Conservation (phyloP, 805 yeast genomes). For the Myxozyma neglecta region DNA sequence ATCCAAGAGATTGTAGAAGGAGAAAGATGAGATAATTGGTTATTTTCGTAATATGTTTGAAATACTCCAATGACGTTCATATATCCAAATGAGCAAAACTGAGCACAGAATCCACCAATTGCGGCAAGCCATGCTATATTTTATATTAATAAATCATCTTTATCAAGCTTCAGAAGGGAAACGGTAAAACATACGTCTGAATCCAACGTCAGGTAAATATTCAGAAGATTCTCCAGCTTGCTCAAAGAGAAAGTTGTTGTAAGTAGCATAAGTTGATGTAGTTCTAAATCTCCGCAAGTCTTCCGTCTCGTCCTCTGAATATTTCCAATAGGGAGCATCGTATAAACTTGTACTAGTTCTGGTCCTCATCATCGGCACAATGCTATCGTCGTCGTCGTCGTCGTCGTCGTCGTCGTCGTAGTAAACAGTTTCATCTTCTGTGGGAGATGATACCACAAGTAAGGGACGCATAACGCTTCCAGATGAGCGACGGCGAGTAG, state of each 20-base stretch:
- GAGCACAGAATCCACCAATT: slow-evolving; percentile 58
- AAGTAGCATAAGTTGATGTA: slow-evolving; percentile 20
- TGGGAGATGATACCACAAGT: background rate
- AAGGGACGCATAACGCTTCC: slow-evolving; percentile 12
- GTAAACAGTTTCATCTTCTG: slow-evolving; percentile 3
- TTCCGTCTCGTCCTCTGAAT: slow-evolving; percentile 13
- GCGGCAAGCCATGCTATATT: slow-evolving; percentile 52
- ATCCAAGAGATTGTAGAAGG: slow-evolving; percentile 42
- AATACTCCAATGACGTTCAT: slow-evolving; percentile 36
- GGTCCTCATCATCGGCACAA: slow-evolving; percentile 3
- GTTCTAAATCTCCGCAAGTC: slow-evolving; percentile 18
- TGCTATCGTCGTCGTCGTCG: slow-evolving; percentile 8
- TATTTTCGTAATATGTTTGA: slow-evolving; percentile 37
- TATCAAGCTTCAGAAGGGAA: background rate
- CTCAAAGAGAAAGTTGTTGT: slow-evolving; percentile 19
- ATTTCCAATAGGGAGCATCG: slow-evolving; percentile 19
- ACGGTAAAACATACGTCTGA: slow-evolving; percentile 12
- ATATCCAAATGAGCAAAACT: slow-evolving; percentile 61
- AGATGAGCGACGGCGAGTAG: slow-evolving; percentile 14
- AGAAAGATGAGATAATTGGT: slow-evolving; percentile 32
- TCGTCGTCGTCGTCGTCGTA: slow-evolving; percentile 7
- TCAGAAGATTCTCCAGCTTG: slow-evolving; percentile 16
- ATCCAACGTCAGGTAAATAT: slow-evolving; percentile 23
- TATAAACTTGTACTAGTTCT: slow-evolving; percentile 13
- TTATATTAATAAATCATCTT: background rate